Percentiles rank a stretch among this genome's conserved stretches.
Evolutionary conservation across 169 alveolate species (phyloP).

Genomic region (Eimeria maxima): DNA sequence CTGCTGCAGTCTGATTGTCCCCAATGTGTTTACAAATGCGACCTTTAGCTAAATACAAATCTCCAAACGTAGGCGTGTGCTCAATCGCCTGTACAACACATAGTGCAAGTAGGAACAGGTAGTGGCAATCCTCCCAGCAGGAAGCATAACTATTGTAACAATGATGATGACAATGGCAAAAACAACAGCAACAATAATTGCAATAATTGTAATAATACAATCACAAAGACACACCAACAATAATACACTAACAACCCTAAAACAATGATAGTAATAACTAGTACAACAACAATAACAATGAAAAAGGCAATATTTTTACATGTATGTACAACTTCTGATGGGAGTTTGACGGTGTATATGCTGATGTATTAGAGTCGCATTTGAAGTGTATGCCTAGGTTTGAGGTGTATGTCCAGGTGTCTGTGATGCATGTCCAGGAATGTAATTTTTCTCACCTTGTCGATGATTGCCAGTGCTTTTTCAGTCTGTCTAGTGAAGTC

Average conservation of each 20-base stretch:
- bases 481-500: slow-evolving; percentile 80
- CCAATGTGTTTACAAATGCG: slow-evolving; percentile 84
- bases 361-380: not conserved
- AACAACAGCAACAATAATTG: too few relatives aligned
- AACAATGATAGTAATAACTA: not conserved
- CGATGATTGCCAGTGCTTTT: slow-evolving; percentile 79
- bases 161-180: too few relatives aligned
- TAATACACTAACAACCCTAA: too few relatives aligned
- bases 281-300: not conserved
- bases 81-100: slow-evolving; percentile 44
- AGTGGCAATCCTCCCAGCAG: too few relatives aligned
- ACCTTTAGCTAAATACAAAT: slow-evolving; percentile 81
- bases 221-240: too few relatives aligned
- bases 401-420: too few relatives aligned
- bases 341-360: not conserved
- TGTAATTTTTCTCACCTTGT: not conserved
- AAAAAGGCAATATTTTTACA: too few relatives aligned
- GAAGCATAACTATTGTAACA: too few relatives aligned
- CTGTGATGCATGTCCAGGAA: too few relatives aligned
- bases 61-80: slow-evolving; percentile 82
- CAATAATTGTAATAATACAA: too few relatives aligned
- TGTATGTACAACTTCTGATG: not conserved
- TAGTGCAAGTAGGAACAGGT: too few relatives aligned
- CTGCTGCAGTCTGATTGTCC: slow-evolving; percentile 80
- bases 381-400: not conserved